Evolutionary conservation across 345 rosid species (phyloP), one percentile per base, ranked within the genome.

Genomic region (Rhodamnia rubescens): DNA sequence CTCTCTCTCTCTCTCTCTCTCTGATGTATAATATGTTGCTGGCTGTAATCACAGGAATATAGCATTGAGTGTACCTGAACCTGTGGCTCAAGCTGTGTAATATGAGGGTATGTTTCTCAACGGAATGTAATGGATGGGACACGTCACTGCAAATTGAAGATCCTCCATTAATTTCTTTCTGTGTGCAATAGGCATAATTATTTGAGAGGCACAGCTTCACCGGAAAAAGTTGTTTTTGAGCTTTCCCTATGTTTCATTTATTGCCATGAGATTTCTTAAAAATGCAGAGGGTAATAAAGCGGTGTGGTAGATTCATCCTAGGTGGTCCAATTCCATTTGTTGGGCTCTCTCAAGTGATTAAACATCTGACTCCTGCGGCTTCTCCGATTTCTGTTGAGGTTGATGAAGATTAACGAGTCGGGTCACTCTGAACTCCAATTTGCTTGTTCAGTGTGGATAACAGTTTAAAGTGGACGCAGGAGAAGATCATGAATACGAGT

Each of bases 31-130:
- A 58, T 49, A 26, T 42, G 20, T 18, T 29, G 82, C 27, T 44
- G 4, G 4, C 20, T 32, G 22, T 64, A 85, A 59, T 89, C 90
- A 83, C 93, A 94, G 95, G 92, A 57, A 74, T 50, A 93, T 91
- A 86, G 88, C 84, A 22, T 87, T 90, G 1, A 84, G 82, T 82
- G 86, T 87, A 27, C 90, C 90, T 50, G 96, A 94, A 89, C 88
- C 93, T 22, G 88, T 91, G 58, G 94, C 95, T 40, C 92, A 89
- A 89, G 91, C 94, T 54, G 94, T 87, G 58, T 94, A 90, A 84
- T 74, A 85, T n/a, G 47, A 20, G 80, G 24, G 24, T 1, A 69
- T 69, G 24, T 24, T 24, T 69, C 80, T 69, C 80, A 69, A 36
- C 13, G 18, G 26, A 36, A 4, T 69, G 13, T 69, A 5, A 18